A percentile compares a stretch with the other conserved stretches of the same genome.
phyloP scores from a whole-genome alignment of 2,329 filamentous ascomycete species.

The Fusarium camptoceras region DNA sequence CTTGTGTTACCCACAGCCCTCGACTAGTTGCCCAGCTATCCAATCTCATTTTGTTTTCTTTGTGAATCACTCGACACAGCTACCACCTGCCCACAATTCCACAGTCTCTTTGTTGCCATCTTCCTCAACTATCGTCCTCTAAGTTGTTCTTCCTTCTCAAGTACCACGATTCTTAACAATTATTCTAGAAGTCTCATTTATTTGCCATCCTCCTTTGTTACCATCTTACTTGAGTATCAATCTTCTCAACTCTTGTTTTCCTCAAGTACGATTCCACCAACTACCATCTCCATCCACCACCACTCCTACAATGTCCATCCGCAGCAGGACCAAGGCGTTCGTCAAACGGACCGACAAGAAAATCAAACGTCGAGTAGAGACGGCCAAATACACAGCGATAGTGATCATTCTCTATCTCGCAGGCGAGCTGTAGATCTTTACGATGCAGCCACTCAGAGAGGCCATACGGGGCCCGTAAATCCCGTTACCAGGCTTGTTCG shows the following conservation, averaged over 20 bases:
- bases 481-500: neutral
- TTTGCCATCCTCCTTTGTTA: no score
- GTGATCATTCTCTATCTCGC: neutral
- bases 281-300: rapidly evolving
- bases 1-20: neutral
- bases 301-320: neutral
- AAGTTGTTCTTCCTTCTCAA: no score
- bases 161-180: no score
- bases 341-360: neutral
- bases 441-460: neutral
- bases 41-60: neutral
- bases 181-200: no score
- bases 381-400: neutral
- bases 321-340: neutral
- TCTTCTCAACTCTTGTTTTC: no score
- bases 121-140: neutral
- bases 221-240: no score
- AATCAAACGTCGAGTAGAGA: neutral
- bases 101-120: neutral
- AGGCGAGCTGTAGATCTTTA: neutral
- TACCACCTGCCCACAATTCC: no score
- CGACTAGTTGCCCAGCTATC: neutral
- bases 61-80: neutral
- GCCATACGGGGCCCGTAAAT: neutral
- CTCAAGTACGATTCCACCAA: neutral